Percentiles rank a stretch among this genome's conserved stretches.
These are phyloP conservation scores for Fusarium verrucosum DNA, from an alignment of 2,329 filamentous ascomycete species.

Conservation along the genomic window DNA sequence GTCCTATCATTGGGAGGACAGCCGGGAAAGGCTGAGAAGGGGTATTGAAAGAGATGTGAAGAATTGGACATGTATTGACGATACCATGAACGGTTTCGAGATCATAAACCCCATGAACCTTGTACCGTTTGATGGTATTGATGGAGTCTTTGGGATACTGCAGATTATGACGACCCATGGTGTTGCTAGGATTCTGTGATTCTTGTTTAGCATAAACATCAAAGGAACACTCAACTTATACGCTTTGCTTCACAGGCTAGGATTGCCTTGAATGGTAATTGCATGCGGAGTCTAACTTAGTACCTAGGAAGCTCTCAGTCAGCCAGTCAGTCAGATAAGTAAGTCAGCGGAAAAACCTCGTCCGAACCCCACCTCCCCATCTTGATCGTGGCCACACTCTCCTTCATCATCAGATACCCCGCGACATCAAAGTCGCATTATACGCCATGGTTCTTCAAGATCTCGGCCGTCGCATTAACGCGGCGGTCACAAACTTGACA, in stretches of 20 bases:
- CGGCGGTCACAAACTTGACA: conserved; percentile 92
- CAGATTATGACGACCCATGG: conserved; percentile 54
- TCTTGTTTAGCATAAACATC: neutral
- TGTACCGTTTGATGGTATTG: conserved; percentile 74
- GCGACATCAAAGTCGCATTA: conserved; percentile 37
- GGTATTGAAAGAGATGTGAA: conserved; percentile 81
- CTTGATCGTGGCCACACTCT: conserved; percentile 40
- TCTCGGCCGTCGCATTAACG: conserved; percentile 96
- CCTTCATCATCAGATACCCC: conserved; percentile 40
- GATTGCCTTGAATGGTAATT: conserved; percentile 21
- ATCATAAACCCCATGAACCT: conserved; percentile 74
- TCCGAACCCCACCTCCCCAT: conserved; percentile 34
- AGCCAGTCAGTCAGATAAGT: too few species aligned
- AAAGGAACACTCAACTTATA: conserved; percentile 2
- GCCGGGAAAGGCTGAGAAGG: conserved; percentile 75
- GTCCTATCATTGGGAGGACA: conserved; percentile 86
- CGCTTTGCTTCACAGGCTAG: conserved; percentile 6
- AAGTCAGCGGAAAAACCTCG: conserved; percentile 24
- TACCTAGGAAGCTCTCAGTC: neutral
- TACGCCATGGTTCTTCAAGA: conserved; percentile 94
- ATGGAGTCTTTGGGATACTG: conserved; percentile 70
- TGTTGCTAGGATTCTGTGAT: neutral
- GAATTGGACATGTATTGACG: conserved; percentile 77
- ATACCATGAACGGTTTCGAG: conserved; percentile 77
- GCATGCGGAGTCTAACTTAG: neutral